Conservation (phyloP, 805 yeast species). For the Trichomonascus vanleenenianus region DNA sequence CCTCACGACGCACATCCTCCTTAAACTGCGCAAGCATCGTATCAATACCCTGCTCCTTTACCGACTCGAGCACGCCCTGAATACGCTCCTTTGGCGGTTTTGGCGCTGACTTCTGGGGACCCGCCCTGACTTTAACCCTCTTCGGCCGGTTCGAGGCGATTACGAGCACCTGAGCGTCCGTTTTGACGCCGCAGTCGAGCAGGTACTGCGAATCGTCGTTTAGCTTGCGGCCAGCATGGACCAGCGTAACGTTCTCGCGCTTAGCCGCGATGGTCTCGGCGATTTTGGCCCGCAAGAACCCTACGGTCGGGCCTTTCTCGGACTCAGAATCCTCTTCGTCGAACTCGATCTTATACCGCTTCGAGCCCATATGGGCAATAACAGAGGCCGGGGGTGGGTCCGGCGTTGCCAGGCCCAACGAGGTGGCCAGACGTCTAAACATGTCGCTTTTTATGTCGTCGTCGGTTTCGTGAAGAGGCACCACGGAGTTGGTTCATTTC, state of each 20-base stretch:
- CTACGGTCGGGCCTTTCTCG: conserved; percentile 62
- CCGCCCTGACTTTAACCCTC: conserved; percentile 4
- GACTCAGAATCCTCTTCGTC: conserved; percentile 21
- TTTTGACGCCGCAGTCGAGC: conserved; percentile 45
- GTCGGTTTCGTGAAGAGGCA: too few relatives aligned
- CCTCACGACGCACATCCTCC: conserved; percentile 2
- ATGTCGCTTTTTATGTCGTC: too few relatives aligned
- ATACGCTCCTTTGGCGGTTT: conserved; percentile 1
- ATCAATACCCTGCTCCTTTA: not conserved
- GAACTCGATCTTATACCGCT: conserved; percentile 18
- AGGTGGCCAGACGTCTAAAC: conserved; percentile 9
- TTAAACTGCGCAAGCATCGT: not conserved
- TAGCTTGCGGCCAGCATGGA: conserved; percentile 20
- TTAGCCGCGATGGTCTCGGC: conserved; percentile 43
- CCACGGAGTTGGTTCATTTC: too few relatives aligned
- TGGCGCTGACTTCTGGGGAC: conserved; percentile 6
- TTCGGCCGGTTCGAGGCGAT: conserved; percentile 8
- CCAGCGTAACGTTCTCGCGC: conserved; percentile 8
- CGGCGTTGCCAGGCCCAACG: conserved; percentile 8
- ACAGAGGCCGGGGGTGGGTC: conserved; percentile 10
- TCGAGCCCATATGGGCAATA: conserved; percentile 17
- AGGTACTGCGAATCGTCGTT: conserved; percentile 40
- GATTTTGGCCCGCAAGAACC: conserved; percentile 50
- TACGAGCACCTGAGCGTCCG: conserved; percentile 39
- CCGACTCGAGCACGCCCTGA: conserved; percentile 1